Evolutionary conservation across 2,329 filamentous ascomycete genomes (phyloP).

Genomic region (Verticillium longisporum): DNA sequence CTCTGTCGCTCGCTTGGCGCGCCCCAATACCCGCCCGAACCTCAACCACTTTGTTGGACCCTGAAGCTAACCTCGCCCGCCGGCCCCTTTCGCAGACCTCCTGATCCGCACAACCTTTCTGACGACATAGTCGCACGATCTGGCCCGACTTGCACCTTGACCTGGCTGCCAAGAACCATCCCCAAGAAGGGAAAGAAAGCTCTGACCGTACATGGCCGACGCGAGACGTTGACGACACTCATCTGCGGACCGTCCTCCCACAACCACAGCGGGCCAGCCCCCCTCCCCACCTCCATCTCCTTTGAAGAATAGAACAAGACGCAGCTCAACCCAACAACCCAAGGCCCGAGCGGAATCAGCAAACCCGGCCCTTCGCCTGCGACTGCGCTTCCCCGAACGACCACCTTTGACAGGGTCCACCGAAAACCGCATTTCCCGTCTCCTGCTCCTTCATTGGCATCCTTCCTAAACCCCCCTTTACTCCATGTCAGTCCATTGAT

Average conservation of each 20-base stretch:
- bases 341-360: constrained; percentile 10
- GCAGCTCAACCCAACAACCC: not conserved
- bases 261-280: constrained; percentile 4
- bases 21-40: too few relatives aligned
- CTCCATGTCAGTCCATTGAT: constrained; percentile 10
- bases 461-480: not conserved
- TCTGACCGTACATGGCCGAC: not conserved
- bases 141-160: not conserved
- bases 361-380: not conserved
- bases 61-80: not conserved
- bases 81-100: not conserved
- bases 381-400: constrained; percentile 3
- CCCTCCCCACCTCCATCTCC: not conserved
- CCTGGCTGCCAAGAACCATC: not conserved
- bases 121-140: not conserved
- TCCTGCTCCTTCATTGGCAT: constrained; percentile 6
- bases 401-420: not conserved
- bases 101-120: not conserved
- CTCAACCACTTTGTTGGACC: too few relatives aligned
- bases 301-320: not conserved
- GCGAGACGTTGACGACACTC: constrained; percentile 5
- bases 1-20: too few relatives aligned
- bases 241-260: constrained; percentile 9
- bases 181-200: not conserved
- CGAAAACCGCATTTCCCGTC: constrained; percentile 8